Evolutionary conservation across 768 basidiomycete species (phyloP).

Genomic region (Suillus tomentosus): DNA sequence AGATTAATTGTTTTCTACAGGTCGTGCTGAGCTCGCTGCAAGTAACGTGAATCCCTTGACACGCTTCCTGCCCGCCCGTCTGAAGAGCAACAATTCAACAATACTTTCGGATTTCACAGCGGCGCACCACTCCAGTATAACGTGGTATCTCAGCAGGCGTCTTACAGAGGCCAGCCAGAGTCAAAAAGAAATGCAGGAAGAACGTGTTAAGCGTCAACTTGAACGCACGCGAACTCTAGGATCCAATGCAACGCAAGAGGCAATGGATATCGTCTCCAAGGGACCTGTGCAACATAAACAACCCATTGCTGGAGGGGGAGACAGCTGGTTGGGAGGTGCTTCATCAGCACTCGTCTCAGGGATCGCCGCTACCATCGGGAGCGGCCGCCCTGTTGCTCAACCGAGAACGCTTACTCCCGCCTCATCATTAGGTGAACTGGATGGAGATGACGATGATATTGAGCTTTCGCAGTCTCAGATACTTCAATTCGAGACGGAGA

Average conservation of each 20-base stretch:
- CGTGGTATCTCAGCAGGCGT: constrained; percentile 85
- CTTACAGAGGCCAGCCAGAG: constrained; percentile 77
- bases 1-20: constrained; percentile 38
- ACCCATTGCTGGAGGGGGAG: constrained; percentile 26
- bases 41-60: constrained; percentile 65
- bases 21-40: constrained; percentile 65
- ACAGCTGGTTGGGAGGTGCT: constrained; percentile 65
- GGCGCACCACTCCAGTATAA: constrained; percentile 92
- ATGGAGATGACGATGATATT: constrained; percentile 76
- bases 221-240: constrained; percentile 86
- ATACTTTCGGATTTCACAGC: constrained; percentile 64
- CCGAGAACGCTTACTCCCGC: constrained; percentile 26
- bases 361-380: constrained; percentile 62
- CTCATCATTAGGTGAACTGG: constrained; percentile 43
- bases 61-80: constrained; percentile 69
- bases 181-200: constrained; percentile 91
- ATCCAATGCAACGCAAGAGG: constrained; percentile 71
- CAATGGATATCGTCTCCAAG: constrained; percentile 44
- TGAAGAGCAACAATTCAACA: constrained; percentile 59
- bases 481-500: constrained; percentile 91
- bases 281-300: constrained; percentile 24
- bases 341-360: constrained; percentile 54
- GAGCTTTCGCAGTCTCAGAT: constrained; percentile 88
- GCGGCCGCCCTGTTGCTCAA: constrained; percentile 32
- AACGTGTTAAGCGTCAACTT: constrained; percentile 83